A percentile compares a stretch with the other conserved stretches of the same genome.
Conservation (phyloP, 805 yeast genomes). For the Ogataea nitratoaversa region DNA sequence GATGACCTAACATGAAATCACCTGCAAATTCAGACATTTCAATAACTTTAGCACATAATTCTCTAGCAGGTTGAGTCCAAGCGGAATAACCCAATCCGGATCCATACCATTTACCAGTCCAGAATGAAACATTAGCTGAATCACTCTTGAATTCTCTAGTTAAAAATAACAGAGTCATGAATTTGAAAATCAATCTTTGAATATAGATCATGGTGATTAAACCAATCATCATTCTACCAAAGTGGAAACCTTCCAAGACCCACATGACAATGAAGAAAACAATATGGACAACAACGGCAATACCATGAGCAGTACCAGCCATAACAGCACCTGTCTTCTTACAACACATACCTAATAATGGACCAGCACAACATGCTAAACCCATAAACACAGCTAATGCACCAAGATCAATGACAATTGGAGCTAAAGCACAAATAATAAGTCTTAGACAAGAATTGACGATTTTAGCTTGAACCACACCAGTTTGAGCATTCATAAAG, state of each 20-base stretch:
- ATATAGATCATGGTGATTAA: slow-evolving; percentile 76
- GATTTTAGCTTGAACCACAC: slow-evolving; percentile 50
- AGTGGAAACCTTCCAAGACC: slow-evolving; percentile 92
- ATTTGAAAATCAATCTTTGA: slow-evolving; percentile 84
- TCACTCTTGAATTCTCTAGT: slow-evolving; percentile 97
- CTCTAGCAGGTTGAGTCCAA: slow-evolving; percentile 93
- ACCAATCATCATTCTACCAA: slow-evolving; percentile 84
- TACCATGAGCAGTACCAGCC: slow-evolving; percentile 95
- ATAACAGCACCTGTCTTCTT: slow-evolving; percentile 93
- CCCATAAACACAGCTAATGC: slow-evolving; percentile 70
- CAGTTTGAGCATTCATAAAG: slow-evolving; percentile 80
- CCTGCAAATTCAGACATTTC: slow-evolving; percentile 96
- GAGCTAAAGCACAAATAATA: slow-evolving; percentile 80
- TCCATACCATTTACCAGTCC: slow-evolving; percentile 99
- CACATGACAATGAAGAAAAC: slow-evolving; percentile 92
- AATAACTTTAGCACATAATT: slow-evolving; percentile 86
- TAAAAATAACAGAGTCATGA: slow-evolving; percentile 70
- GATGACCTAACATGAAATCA: slow-evolving; percentile 91
- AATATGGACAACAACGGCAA: slow-evolving; percentile 84
- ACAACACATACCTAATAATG: slow-evolving; percentile 89
- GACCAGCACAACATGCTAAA: slow-evolving; percentile 96
- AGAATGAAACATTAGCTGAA: slow-evolving; percentile 95
- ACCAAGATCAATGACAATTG: slow-evolving; percentile 88
- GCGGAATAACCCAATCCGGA: slow-evolving; percentile 91
- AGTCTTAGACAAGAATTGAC: slow-evolving; percentile 74